Conservation (phyloP, 441 rosid genomes). For the Daphne laureola region DNA sequence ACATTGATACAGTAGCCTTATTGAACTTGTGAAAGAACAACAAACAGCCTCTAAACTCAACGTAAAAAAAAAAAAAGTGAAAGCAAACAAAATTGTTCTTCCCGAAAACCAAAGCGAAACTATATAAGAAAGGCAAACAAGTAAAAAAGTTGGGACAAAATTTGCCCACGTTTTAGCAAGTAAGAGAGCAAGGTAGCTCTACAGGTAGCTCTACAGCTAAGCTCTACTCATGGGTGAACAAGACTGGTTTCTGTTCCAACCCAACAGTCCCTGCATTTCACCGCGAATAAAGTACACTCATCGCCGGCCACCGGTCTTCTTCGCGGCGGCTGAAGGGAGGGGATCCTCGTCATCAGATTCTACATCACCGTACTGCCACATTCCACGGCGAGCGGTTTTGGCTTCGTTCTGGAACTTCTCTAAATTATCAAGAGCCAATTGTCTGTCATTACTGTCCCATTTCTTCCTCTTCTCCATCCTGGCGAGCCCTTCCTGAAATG, state of each 20-base stretch:
- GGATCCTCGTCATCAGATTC: conserved; percentile 89
- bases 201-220: no score
- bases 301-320: conserved; percentile 59
- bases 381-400: conserved; percentile 54
- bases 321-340: conserved; percentile 35
- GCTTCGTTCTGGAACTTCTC: conserved; percentile 87
- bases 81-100: no score
- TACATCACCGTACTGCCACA: conserved; percentile 94
- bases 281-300: conserved; percentile 14
- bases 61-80: no score
- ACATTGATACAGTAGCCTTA: no score
- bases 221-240: no score
- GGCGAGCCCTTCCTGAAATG: conserved; percentile 79
- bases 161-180: no score
- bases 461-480: conserved; percentile 77
- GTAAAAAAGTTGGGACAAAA: no score
- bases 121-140: no score
- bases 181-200: no score
- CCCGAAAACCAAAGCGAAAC: no score
- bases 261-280: conserved; percentile 1
- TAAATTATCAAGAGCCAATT: conserved; percentile 59
- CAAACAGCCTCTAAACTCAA: no score
- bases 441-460: conserved; percentile 70
- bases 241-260: neutral
- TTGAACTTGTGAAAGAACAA: no score